These are phyloP conservation scores for Pestalotiopsis sp. DNA, from an alignment of 2,329 filamentous ascomycete species.

Conservation along the genomic window DNA sequence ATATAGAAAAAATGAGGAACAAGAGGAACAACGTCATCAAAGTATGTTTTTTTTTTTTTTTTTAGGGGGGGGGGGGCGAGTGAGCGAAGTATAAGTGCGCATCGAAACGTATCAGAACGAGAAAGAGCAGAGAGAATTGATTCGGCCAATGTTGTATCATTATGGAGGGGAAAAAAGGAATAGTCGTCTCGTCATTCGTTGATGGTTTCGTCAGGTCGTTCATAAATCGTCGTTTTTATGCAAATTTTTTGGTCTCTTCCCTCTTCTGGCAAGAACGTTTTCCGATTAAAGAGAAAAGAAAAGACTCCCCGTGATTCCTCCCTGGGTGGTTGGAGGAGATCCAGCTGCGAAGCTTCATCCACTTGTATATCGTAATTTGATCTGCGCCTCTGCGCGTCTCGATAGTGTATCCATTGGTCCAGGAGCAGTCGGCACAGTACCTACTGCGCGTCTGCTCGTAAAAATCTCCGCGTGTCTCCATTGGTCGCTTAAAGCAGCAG, in stretches of 20 bases:
- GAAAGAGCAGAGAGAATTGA: neutral
- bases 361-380: slow-evolving; percentile 34
- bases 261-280: slow-evolving; percentile 26
- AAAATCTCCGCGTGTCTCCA: neutral
- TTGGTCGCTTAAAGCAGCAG: slow-evolving; percentile 3
- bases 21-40: slow-evolving; percentile 12
- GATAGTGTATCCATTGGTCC: slow-evolving; percentile 24
- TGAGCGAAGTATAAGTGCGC: slow-evolving; percentile 14
- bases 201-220: slow-evolving; percentile 28
- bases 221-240: slow-evolving; percentile 32
- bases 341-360: slow-evolving; percentile 38
- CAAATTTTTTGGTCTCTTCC: slow-evolving; percentile 31
- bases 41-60: neutral
- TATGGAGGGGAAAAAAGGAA: neutral
- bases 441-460: neutral
- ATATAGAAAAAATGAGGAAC: slow-evolving; percentile 18
- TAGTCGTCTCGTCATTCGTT: slow-evolving; percentile 15
- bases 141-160: slow-evolving; percentile 6
- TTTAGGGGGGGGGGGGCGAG: neutral
- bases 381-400: slow-evolving; percentile 5
- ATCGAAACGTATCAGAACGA: slow-evolving; percentile 11
- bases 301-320: slow-evolving; percentile 31
- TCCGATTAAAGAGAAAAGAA: slow-evolving; percentile 17
- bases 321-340: slow-evolving; percentile 14
- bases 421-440: slow-evolving; percentile 1